Percentiles rank a stretch among this genome's conserved stretches.
phyloP scores from a whole-genome alignment of 768 basidiomycete genomes.

The Suillus ampliporus region DNA sequence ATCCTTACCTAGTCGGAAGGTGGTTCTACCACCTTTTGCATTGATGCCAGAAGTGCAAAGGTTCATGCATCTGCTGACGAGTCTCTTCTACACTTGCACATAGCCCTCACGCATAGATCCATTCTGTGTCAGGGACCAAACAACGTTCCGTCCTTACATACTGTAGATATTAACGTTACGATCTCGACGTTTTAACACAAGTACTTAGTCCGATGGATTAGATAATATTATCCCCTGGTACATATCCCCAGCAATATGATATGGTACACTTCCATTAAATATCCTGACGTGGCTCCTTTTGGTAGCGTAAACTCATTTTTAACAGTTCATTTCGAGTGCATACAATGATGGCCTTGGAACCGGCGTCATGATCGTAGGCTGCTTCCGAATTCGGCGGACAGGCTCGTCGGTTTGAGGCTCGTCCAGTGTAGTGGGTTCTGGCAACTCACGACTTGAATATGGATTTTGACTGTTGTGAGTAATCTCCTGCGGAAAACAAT shows the following conservation, averaged over 20 bases:
- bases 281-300: not conserved
- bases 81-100: not conserved
- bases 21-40: not conserved
- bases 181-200: not conserved
- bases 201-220: not conserved
- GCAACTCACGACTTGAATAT: slow-evolving; percentile 7
- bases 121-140: not conserved
- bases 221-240: not conserved
- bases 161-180: not conserved
- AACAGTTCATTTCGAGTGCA: not conserved
- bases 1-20: not conserved
- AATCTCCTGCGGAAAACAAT: not conserved
- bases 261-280: not conserved
- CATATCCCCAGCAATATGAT: not conserved
- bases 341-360: slow-evolving; percentile 3
- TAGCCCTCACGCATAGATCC: not conserved
- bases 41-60: not conserved
- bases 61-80: not conserved
- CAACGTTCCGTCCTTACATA: too few relatives aligned
- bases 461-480: not conserved
- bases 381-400: slow-evolving; percentile 1
- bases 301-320: not conserved
- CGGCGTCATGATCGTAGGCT: not conserved
- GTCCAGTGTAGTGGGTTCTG: not conserved
- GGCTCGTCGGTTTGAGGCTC: not conserved